Conservation (phyloP, 2,329 filamentous ascomycete genomes). For the Colletotrichum noveboracense region DNA sequence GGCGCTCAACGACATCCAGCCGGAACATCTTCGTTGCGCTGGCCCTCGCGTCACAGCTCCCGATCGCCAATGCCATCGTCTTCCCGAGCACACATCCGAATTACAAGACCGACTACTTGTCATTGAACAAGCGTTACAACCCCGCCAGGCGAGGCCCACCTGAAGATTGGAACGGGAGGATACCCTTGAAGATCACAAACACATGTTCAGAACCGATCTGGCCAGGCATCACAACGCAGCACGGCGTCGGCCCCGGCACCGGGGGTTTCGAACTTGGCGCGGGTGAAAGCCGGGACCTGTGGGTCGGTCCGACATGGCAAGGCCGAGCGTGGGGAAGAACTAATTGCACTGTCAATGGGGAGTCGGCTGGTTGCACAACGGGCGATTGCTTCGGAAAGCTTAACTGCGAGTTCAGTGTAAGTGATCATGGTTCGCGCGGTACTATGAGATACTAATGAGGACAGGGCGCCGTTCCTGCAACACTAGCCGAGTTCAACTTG, state of each 20-base stretch:
- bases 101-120: slow-evolving; percentile 27
- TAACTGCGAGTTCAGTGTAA: slow-evolving; percentile 72
- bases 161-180: slow-evolving; percentile 39
- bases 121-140: slow-evolving; percentile 27
- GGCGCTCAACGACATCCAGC: background rate
- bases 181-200: slow-evolving; percentile 74
- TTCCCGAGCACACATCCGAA: slow-evolving; percentile 5
- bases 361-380: slow-evolving; percentile 72
- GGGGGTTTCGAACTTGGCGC: slow-evolving; percentile 72
- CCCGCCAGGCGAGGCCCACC: slow-evolving; percentile 35
- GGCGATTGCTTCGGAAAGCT: slow-evolving; percentile 78
- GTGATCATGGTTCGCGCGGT: slow-evolving; percentile 29
- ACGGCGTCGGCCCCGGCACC: slow-evolving; percentile 68
- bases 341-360: slow-evolving; percentile 77
- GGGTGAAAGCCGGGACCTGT: slow-evolving; percentile 64
- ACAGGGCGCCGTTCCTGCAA: slow-evolving; percentile 75
- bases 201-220: slow-evolving; percentile 74
- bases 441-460: background rate
- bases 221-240: slow-evolving; percentile 77
- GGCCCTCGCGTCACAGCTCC: slow-evolving; percentile 1
- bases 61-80: background rate
- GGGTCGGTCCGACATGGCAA: slow-evolving; percentile 77
- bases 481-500: slow-evolving; percentile 82
- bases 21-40: background rate
- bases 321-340: slow-evolving; percentile 84